Conservation (phyloP, 1,139 yeast species). For the Chernovozyma aurita region DNA sequence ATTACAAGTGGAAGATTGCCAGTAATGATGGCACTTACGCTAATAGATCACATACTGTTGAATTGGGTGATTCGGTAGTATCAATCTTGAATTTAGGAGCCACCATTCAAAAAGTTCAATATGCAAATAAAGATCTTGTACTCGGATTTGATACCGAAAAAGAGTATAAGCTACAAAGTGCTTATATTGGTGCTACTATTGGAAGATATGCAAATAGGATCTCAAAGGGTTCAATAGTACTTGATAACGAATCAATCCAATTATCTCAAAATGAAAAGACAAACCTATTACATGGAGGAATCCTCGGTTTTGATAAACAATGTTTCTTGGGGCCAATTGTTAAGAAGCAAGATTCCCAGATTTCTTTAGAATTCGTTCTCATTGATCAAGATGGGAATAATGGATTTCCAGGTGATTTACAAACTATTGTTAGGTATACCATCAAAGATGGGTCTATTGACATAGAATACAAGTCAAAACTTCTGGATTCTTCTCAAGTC, state of each 20-base stretch:
- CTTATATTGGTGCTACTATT: conserved; percentile 58
- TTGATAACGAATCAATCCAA: conserved; percentile 37
- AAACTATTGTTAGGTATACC: conserved; percentile 39
- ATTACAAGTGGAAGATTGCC: conserved; percentile 33
- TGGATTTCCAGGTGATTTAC: conserved; percentile 55
- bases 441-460: conserved; percentile 25
- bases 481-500: conserved; percentile 32
- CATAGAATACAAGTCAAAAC: conserved; percentile 45
- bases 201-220: conserved; percentile 66
- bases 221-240: conserved; percentile 37
- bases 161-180: conserved; percentile 37
- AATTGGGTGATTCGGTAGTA: conserved; percentile 32
- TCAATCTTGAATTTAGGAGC: conserved; percentile 52
- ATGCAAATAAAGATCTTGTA: conserved; percentile 30
- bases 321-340: conserved; percentile 50
- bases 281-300: conserved; percentile 51
- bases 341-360: conserved; percentile 21
- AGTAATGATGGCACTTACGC: conserved; percentile 16
- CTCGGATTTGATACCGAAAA: conserved; percentile 31
- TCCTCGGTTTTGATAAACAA: conserved; percentile 47
- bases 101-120: conserved; percentile 37
- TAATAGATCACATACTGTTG: conserved; percentile 41
- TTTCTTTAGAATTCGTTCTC: conserved; percentile 35
- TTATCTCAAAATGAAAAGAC: conserved; percentile 41
- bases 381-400: conserved; percentile 45